These are phyloP conservation scores for Viola odorata DNA, from an alignment of 345 rosid genomes.

Conservation along the genomic window DNA sequence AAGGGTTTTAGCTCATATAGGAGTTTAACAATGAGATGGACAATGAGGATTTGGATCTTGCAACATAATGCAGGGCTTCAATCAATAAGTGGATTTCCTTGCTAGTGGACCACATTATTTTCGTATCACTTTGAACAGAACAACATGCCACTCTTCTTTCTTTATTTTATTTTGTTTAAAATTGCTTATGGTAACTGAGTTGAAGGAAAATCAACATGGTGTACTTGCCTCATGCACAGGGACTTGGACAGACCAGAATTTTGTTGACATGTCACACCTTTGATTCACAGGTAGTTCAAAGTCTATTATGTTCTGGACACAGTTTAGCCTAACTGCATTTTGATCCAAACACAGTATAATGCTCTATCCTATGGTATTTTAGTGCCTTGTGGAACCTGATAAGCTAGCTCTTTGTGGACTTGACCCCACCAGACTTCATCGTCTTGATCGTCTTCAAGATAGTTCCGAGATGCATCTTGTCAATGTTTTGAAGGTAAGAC, in stretches of 20 bases:
- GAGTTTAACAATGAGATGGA: too few relatives aligned
- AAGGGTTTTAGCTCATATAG: too few relatives aligned
- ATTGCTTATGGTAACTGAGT: not conserved
- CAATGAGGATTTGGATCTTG: too few relatives aligned
- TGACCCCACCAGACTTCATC: conserved; percentile 64
- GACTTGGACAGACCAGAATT: conserved; percentile 61
- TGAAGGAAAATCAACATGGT: conserved; percentile 1
- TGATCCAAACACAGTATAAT: conserved; percentile 6
- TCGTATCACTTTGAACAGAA: too few relatives aligned
- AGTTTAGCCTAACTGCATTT: conserved; percentile 5
- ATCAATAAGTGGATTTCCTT: too few relatives aligned
- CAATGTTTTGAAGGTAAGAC: conserved; percentile 62
- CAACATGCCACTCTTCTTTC: not conserved
- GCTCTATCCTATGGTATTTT: conserved; percentile 14
- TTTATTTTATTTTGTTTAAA: not conserved
- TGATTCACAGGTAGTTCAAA: conserved; percentile 52
- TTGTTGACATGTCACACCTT: conserved; percentile 63
- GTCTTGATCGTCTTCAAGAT: conserved; percentile 85
- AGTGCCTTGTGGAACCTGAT: conserved; percentile 74
- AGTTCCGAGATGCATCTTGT: conserved; percentile 43
- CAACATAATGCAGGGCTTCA: too few relatives aligned
- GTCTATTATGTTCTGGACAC: conserved; percentile 9
- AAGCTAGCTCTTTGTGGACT: conserved; percentile 76
- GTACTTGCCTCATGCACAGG: conserved; percentile 34
- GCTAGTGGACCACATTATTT: too few relatives aligned